phyloP scores from a whole-genome alignment of 1,139 yeast genomes.

The Lodderomyces oxycetoniae region DNA sequence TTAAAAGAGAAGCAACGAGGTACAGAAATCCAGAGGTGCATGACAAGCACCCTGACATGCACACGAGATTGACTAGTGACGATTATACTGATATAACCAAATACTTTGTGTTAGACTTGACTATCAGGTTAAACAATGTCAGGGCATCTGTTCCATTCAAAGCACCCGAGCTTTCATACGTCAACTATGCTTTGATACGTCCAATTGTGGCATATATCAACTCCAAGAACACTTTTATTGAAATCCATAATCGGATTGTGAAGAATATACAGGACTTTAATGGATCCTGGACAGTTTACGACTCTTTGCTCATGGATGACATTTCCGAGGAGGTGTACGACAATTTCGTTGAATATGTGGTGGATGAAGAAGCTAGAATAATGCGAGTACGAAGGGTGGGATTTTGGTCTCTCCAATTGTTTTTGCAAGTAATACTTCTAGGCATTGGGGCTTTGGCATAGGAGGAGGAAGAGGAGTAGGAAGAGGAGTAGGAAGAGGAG shows the following conservation, averaged over 20 bases:
- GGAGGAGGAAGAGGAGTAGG: no score
- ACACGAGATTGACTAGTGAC: conserved; percentile 24
- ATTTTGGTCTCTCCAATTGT: conserved; percentile 85
- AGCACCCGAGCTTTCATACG: conserved; percentile 76
- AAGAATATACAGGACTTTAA: conserved; percentile 78
- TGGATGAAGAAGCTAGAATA: conserved; percentile 75
- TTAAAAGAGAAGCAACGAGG: conserved; percentile 37
- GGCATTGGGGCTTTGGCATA: conserved; percentile 57
- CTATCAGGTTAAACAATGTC: conserved; percentile 74
- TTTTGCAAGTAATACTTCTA: conserved; percentile 75
- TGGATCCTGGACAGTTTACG: conserved; percentile 96
- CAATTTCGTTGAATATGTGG: conserved; percentile 82
- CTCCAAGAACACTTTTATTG: conserved; percentile 82
- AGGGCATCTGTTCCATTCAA: conserved; percentile 86
- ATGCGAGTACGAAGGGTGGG: conserved; percentile 78
- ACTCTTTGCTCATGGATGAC: conserved; percentile 86
- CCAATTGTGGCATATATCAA: conserved; percentile 96
- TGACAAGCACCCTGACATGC: conserved; percentile 28
- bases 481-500: no score
- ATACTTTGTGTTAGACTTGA: conserved; percentile 73
- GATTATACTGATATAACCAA: conserved; percentile 37
- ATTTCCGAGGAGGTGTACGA: conserved; percentile 85
- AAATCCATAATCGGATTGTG: conserved; percentile 78
- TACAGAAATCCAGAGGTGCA: conserved; percentile 35
- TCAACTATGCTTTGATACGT: conserved; percentile 84